phyloP scores from a whole-genome alignment of 2,329 filamentous ascomycete genomes.

The Alternaria sp. region DNA sequence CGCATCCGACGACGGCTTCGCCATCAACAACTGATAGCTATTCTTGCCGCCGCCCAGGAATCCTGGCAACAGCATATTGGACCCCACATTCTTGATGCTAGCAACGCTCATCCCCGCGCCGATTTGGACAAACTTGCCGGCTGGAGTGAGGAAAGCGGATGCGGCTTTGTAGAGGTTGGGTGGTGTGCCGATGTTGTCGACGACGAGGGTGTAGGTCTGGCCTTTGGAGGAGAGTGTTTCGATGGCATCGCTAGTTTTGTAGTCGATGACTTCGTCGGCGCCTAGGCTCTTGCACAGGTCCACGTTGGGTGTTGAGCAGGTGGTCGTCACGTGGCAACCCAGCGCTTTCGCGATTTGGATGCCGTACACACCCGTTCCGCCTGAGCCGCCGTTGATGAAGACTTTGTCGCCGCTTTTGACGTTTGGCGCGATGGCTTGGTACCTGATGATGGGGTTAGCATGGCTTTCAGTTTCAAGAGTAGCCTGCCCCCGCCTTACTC shows the following conservation, averaged over 20 bases:
- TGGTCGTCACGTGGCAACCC: slow-evolving; percentile 64
- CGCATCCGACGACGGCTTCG: slow-evolving; percentile 52
- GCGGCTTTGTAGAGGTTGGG: slow-evolving; percentile 60
- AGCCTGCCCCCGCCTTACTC: slow-evolving; percentile 36
- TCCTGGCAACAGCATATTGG: slow-evolving; percentile 52
- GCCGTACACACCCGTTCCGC: slow-evolving; percentile 65
- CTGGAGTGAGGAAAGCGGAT: slow-evolving; percentile 57
- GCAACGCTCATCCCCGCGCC: slow-evolving; percentile 18
- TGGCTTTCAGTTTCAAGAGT: background rate
- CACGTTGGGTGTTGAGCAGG: slow-evolving; percentile 64
- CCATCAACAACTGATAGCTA: slow-evolving; percentile 49
- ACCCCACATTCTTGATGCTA: slow-evolving; percentile 38
- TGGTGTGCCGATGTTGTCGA: slow-evolving; percentile 65
- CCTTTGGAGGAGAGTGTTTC: slow-evolving; percentile 56
- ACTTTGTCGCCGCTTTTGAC: slow-evolving; percentile 57
- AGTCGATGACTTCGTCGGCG: slow-evolving; percentile 69
- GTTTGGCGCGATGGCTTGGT: slow-evolving; percentile 46
- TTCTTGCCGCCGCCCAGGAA: slow-evolving; percentile 60
- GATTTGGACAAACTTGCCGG: slow-evolving; percentile 56
- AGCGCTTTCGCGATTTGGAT: slow-evolving; percentile 69
- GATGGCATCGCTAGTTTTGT: slow-evolving; percentile 58
- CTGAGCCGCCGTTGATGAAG: slow-evolving; percentile 70
- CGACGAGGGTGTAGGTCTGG: slow-evolving; percentile 58
- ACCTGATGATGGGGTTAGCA: background rate
- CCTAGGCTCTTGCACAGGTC: slow-evolving; percentile 64